Base-by-base conservation (phyloP, 2,329 filamentous ascomycete species). In the Byssochlamys sp. region DNA sequence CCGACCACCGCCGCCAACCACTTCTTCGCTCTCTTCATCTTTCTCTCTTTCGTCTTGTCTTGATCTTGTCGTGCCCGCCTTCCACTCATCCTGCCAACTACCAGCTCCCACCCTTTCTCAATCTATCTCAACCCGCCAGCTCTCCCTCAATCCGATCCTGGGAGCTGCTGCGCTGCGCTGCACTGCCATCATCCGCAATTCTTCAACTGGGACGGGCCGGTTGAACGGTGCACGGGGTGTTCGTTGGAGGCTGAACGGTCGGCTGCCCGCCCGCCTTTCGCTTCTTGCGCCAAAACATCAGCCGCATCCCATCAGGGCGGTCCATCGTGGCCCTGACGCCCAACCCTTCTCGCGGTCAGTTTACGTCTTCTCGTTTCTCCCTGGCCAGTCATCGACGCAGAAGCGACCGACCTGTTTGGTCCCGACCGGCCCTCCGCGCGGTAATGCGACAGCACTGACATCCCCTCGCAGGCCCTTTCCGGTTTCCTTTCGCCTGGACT, bases 261-360 rank as follows among this genome's bases (percentile, higher is more conserved):
- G 39, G 27, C 58, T 60, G 52, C 58, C 58, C 39, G 52, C 58
- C 58, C 39, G 39, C 45, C 55, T 62, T 5, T 72, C 68, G 69
- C 69, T 70, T 71, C 65, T 63, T 62, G 70, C 69, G 70, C 63
- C 63, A 70, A 69, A 55, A 59, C 63, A 63, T 57, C 64, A 67
- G 66, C 66, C 67, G 67, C 67, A 65, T 54, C 35, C 54, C 55
- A 11, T 28, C 29, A 53, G 33, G 19, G 29, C 53, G 33, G 28
- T 11, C 24, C 25, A 3, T 5, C 11, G 53, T 45, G 33, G 33
- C 24, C 29, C 33, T 45, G 25, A 24, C 25, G 25, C 53, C 33
- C 53, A 55, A 45, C 31, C 33, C 39, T 45, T 45, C 39, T 45
- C 39, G 12, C 39, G n/a, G 39, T 45, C 39, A 45, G 39, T 45